Conservation (phyloP, 2,329 filamentous ascomycete genomes). For the Scortechinia acanthostroma region DNA sequence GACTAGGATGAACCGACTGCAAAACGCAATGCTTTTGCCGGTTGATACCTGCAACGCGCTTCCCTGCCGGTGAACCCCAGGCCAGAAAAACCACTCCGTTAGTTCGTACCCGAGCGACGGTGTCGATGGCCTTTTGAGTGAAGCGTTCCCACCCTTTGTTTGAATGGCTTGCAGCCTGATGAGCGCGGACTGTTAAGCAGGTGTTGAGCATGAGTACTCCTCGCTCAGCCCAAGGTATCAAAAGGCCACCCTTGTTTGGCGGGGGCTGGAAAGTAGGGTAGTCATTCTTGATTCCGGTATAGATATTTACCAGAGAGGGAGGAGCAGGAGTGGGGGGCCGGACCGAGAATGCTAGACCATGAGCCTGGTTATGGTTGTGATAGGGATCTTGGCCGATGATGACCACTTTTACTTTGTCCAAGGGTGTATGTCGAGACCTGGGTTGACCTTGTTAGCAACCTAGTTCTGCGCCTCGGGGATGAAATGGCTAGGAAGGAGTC, state of each 20-base stretch:
- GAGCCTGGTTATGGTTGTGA: constrained; percentile 90
- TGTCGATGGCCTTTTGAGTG: constrained; percentile 85
- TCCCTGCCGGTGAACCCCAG: constrained; percentile 81
- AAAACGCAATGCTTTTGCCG: constrained; percentile 72
- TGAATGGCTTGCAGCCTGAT: constrained; percentile 79
- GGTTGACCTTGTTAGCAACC: no score
- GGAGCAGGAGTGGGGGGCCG: constrained; percentile 81
- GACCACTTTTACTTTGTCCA: constrained; percentile 82
- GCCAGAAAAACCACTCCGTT: constrained; percentile 88
- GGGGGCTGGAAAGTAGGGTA: constrained; percentile 75
- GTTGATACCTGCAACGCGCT: constrained; percentile 71
- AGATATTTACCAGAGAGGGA: constrained; percentile 89
- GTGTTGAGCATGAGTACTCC: constrained; percentile 93
- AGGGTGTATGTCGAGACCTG: constrained; percentile 89
- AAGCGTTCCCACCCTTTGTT: constrained; percentile 88
- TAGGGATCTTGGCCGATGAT: constrained; percentile 96
- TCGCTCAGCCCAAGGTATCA: constrained; percentile 88
- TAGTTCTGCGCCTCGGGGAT: background rate
- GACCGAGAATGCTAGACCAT: constrained; percentile 92
- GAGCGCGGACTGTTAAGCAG: constrained; percentile 83
- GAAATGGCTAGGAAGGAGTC: constrained; percentile 9
- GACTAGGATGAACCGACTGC: constrained; percentile 83
- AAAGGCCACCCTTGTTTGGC: constrained; percentile 70
- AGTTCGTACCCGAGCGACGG: constrained; percentile 70
- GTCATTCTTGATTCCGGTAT: constrained; percentile 78